phyloP scores from a whole-genome alignment of 1,139 yeast genomes.

The Lodderomyces jiufengensis region DNA sequence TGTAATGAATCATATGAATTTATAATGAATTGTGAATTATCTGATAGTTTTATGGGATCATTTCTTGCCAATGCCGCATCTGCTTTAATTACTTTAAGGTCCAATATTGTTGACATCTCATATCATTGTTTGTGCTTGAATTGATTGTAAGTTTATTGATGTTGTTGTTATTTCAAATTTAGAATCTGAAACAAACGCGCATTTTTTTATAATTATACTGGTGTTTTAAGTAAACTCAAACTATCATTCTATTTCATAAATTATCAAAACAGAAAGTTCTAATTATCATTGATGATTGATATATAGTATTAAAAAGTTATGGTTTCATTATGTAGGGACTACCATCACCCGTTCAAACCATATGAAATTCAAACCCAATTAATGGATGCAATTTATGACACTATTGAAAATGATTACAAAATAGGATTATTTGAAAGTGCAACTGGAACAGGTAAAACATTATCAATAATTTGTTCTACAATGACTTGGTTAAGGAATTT shows the following conservation, averaged over 20 bases:
- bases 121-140: constrained; percentile 4
- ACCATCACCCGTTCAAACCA: constrained; percentile 77
- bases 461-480: constrained; percentile 80
- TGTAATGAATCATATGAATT: constrained; percentile 33
- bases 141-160: too few relatives aligned
- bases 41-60: constrained; percentile 38
- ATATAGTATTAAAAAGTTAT: too few relatives aligned
- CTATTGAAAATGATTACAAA: constrained; percentile 56
- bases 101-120: constrained; percentile 17
- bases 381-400: constrained; percentile 69
- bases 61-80: constrained; percentile 20
- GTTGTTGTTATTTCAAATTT: too few relatives aligned
- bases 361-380: constrained; percentile 74
- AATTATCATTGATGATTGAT: too few relatives aligned
- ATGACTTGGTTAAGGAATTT: constrained; percentile 80
- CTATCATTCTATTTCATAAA: too few relatives aligned
- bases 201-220: too few relatives aligned
- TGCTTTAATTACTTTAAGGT: constrained; percentile 21
- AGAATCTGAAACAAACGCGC: not conserved
- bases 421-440: constrained; percentile 90
- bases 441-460: constrained; percentile 92
- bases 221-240: too few relatives aligned
- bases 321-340: constrained; percentile 18
- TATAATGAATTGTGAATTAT: constrained; percentile 36
- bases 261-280: too few relatives aligned